Evolutionary conservation across 2,329 filamentous ascomycete species (phyloP).

Genomic region (Neoarthrinium moseri): DNA sequence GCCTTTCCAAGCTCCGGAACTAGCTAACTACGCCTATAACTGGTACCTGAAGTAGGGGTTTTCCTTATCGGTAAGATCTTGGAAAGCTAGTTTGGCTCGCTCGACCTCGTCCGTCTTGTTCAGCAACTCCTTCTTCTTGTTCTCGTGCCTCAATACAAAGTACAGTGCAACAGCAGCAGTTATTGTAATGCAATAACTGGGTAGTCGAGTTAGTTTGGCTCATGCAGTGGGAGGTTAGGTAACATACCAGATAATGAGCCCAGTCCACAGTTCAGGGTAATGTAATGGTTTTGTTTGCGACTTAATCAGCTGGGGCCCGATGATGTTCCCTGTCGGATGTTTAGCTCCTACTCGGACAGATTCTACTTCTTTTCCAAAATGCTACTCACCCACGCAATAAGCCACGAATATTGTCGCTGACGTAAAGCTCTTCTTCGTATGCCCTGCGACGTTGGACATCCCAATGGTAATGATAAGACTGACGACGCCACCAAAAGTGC

Average conservation of each 20-base stretch:
- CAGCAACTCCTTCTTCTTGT: conserved; percentile 44
- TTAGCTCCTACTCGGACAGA: not conserved
- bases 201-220: too few species aligned
- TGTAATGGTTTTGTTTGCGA: conserved; percentile 64
- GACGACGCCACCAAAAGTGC: conserved; percentile 71
- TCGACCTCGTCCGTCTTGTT: conserved; percentile 57
- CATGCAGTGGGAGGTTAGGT: too few species aligned
- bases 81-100: conserved; percentile 63
- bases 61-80: conserved; percentile 67
- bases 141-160: conserved; percentile 57
- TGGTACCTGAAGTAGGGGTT: conserved; percentile 65
- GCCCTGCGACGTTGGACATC: conserved; percentile 69
- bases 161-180: conserved; percentile 55
- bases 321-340: conserved; percentile 58
- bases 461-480: conserved; percentile 52
- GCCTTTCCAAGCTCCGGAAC: not conserved
- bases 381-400: conserved; percentile 57
- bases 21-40: not conserved
- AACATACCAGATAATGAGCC: conserved; percentile 58
- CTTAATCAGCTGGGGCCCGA: conserved; percentile 70
- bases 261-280: conserved; percentile 71
- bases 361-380: not conserved
- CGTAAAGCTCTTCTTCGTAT: conserved; percentile 78
- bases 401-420: conserved; percentile 72
- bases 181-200: conserved; percentile 69